Percentiles rank a stretch among this genome's conserved stretches.
Evolutionary conservation across 495 filamentous ascomycete genomes (phyloP).

Genomic region (Zalerion maritima): DNA sequence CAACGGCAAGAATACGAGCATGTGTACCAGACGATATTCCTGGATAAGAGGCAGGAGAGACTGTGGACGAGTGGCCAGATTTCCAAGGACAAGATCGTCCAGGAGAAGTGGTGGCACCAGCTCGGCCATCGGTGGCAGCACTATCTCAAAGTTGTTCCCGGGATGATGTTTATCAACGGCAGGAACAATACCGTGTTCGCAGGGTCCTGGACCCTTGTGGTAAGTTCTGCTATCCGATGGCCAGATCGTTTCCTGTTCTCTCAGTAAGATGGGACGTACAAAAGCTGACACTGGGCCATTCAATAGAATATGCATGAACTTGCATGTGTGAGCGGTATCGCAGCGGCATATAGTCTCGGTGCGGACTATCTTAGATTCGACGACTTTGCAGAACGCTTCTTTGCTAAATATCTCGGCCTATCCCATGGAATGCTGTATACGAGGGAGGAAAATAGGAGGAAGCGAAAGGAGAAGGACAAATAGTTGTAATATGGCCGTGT

Average conservation of each 20-base stretch:
- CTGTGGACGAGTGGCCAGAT: slow-evolving; percentile 65
- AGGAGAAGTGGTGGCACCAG: slow-evolving; percentile 74
- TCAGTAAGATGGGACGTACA: no score
- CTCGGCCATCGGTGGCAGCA: slow-evolving; percentile 72
- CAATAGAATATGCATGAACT: slow-evolving; percentile 68
- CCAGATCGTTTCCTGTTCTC: neutral
- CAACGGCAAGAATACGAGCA: slow-evolving; percentile 38
- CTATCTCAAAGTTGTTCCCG: slow-evolving; percentile 60
- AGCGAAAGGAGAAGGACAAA: slow-evolving; percentile 4
- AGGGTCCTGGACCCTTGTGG: slow-evolving; percentile 64
- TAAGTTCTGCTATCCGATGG: slow-evolving; percentile 17
- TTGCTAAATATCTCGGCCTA: slow-evolving; percentile 36
- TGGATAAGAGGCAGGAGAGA: slow-evolving; percentile 50
- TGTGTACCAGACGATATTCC: slow-evolving; percentile 73
- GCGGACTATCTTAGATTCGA: slow-evolving; percentile 57
- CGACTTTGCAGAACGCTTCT: slow-evolving; percentile 41
- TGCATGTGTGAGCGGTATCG: slow-evolving; percentile 62
- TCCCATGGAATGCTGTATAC: slow-evolving; percentile 34
- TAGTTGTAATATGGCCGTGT: no score
- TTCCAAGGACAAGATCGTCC: slow-evolving; percentile 51
- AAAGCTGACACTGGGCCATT: neutral
- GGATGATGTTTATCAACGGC: slow-evolving; percentile 71
- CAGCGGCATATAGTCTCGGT: slow-evolving; percentile 64
- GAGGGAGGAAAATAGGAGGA: slow-evolving; percentile 14
- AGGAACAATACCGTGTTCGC: slow-evolving; percentile 53